Evolutionary conservation across 139 green algal genomes (phyloP).

Genomic region (Trebouxia sp.): DNA sequence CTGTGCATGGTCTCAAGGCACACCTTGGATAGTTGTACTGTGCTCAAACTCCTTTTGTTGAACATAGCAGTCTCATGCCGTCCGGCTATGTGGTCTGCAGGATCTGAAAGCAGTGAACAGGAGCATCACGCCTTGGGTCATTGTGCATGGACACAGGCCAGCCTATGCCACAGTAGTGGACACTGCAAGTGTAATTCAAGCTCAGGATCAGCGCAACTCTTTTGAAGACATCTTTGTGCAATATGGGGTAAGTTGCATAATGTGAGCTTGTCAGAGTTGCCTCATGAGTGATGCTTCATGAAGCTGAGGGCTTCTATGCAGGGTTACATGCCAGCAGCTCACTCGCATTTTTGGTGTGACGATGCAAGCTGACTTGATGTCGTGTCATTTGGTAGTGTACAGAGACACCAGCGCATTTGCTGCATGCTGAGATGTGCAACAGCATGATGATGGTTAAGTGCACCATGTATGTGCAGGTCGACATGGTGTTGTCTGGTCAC

Average conservation of each 20-base stretch:
- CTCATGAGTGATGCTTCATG: no score
- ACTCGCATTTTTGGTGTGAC: not conserved
- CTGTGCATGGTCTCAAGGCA: no score
- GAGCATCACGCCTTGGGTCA: constrained; percentile 38
- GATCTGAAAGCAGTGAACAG: constrained; percentile 37
- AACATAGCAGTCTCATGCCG: no score
- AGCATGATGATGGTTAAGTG: no score
- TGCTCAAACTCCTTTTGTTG: no score
- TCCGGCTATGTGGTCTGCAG: not conserved
- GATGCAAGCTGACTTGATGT: not conserved
- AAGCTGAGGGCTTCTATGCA: no score
- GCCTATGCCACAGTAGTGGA: constrained; percentile 31
- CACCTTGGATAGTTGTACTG: no score
- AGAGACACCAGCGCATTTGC: constrained; percentile 36
- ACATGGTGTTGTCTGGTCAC: constrained; percentile 35
- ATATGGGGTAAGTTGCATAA: constrained; percentile 18
- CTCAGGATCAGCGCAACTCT: constrained; percentile 35
- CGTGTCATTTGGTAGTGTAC: constrained; percentile 26
- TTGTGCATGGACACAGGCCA: constrained; percentile 36
- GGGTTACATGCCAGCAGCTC: no score
- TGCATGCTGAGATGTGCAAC: not conserved
- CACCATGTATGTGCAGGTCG: constrained; percentile 12
- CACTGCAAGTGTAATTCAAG: not conserved
- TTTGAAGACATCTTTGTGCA: constrained; percentile 41
- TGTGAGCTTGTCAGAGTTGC: no score